Evolutionary conservation across 257 asterid genomes (phyloP), one percentile per base, ranked within the genome.

Genomic region (Cordia subcordata): DNA sequence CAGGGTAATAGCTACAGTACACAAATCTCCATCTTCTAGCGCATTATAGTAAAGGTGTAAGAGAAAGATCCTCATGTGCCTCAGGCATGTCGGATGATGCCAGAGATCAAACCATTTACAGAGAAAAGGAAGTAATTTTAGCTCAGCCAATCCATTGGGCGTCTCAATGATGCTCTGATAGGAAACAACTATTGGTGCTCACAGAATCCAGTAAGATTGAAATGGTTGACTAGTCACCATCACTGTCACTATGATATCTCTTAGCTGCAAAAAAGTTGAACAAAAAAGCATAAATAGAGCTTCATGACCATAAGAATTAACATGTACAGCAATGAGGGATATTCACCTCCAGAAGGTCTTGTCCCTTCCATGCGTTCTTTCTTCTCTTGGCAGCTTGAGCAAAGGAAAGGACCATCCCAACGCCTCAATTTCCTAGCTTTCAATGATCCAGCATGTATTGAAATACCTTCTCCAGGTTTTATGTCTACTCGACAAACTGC

Each of bases 341-440:
- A 50, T 32, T 32, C 71, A 87, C 94, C 92, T 80, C 90, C 83
- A 17, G 81, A 74, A 64, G 73, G 75, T 73, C 73, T 65, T 78
- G 58, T 82, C 69, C 91, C 96, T 82, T 87, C 96, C 96, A 87
- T 87, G 73, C 94, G 86, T 57, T 85, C 88, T 73, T 77, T 85
- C 81, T 87, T 87, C 20, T 66, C 79, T 66, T 87, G 91, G 77
- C 94, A 87, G 76, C 88, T 81, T 16, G 64, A 33, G 79, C 96
- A 87, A 59, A 87, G 88, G 66, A 84, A 82, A 50, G 96, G 96
- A 10, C 96, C 96, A 13, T 87, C 86, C 96, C 94, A 87, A 52
- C 82, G 91, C 64, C 88, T 67, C 66, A 65, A 64, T 44, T 79
- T 84, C 73, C 77, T 79, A 13, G 82, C 47, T 53, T 81, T 73